Conservation (phyloP, 805 yeast genomes). For the Metschnikowia drakensbergensis region DNA sequence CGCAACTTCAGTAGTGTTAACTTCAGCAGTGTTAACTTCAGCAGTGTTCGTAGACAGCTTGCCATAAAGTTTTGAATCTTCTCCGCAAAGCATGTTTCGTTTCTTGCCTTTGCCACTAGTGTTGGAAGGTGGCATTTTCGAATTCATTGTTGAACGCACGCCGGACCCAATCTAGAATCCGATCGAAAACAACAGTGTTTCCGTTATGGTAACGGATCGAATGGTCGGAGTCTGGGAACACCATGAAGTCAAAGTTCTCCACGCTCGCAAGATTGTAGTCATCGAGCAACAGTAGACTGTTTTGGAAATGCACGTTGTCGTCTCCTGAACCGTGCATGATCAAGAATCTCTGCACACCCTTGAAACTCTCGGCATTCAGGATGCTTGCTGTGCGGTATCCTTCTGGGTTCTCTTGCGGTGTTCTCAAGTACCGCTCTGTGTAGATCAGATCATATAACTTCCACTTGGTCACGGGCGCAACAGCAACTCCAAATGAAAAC, state of each 20-base stretch:
- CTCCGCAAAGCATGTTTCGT: too few relatives aligned
- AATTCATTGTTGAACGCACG: constrained; percentile 18
- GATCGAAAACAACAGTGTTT: constrained; percentile 60
- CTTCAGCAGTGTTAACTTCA: too few relatives aligned
- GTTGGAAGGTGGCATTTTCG: neutral
- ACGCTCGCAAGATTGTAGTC: constrained; percentile 62
- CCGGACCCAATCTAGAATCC: constrained; percentile 22
- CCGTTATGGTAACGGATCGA: constrained; percentile 71
- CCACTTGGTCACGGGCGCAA: constrained; percentile 98
- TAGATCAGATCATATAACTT: constrained; percentile 84
- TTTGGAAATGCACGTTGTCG: constrained; percentile 95
- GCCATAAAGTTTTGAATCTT: too few relatives aligned
- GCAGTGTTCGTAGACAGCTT: too few relatives aligned
- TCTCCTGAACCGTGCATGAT: constrained; percentile 97
- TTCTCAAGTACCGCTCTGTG: constrained; percentile 92
- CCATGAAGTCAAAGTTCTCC: constrained; percentile 78
- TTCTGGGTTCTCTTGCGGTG: constrained; percentile 60
- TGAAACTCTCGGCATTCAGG: constrained; percentile 52
- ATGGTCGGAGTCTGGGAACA: constrained; percentile 82
- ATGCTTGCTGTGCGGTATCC: constrained; percentile 64
- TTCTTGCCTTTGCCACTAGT: too few relatives aligned
- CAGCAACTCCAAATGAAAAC: constrained; percentile 88
- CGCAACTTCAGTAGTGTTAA: too few relatives aligned
- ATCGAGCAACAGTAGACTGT: constrained; percentile 76
- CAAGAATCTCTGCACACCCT: constrained; percentile 59